Evolutionary conservation across 306 rosid species (phyloP).

Genomic region (Malus sylvestris): DNA sequence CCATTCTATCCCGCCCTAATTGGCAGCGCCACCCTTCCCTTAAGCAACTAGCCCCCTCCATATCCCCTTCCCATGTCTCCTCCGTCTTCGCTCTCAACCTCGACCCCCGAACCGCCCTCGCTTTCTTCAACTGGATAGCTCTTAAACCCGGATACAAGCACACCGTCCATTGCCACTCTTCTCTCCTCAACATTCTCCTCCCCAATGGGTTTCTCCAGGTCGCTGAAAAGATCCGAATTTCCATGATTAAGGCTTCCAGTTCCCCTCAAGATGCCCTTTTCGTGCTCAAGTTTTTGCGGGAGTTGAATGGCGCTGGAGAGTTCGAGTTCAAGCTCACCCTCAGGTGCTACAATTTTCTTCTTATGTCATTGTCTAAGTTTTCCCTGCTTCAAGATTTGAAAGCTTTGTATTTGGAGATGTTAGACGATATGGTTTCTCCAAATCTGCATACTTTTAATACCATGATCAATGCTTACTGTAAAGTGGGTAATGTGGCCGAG

Average conservation of each 20-base stretch:
- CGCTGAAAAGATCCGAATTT: conserved; percentile 55
- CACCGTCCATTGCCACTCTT: conserved; percentile 37
- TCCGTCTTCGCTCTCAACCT: conserved; percentile 47
- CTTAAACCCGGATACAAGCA: conserved; percentile 37
- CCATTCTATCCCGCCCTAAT: conserved; percentile 48
- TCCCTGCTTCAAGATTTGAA: conserved; percentile 47
- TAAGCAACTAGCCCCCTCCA: conserved; percentile 32
- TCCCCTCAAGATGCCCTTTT: conserved; percentile 34
- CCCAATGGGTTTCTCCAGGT: conserved; percentile 39
- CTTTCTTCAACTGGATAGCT: conserved; percentile 62
- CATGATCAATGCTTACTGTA: conserved; percentile 65
- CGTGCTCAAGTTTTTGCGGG: conserved; percentile 40
- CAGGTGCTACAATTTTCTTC: conserved; percentile 54
- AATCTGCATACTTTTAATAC: conserved; percentile 53
- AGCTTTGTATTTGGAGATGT: conserved; percentile 45
- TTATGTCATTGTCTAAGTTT: conserved; percentile 47
- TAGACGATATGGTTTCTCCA: conserved; percentile 39
- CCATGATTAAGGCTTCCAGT: conserved; percentile 46
- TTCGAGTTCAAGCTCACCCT: conserved; percentile 43
- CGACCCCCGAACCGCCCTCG: conserved; percentile 53
- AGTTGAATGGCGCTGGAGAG: conserved; percentile 25
- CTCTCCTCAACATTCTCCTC: conserved; percentile 48
- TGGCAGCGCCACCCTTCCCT: conserved; percentile 60
- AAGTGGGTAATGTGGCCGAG: conserved; percentile 51
- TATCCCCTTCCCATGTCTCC: conserved; percentile 50